Base-by-base conservation (phyloP, 2,329 filamentous ascomycete species). In the Colletotrichum sp. region DNA sequence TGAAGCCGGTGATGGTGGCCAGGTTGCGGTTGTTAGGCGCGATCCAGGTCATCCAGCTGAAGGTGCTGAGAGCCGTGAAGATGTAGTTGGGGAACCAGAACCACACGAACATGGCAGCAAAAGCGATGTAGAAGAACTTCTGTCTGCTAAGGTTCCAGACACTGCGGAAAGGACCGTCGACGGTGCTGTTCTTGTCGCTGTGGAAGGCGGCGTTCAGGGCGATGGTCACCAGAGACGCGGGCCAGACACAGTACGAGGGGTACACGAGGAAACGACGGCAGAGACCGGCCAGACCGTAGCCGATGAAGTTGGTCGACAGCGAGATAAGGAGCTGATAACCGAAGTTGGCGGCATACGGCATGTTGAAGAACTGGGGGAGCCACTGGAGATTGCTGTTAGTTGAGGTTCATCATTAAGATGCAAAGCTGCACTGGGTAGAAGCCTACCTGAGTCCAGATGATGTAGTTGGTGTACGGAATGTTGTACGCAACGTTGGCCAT, bases 401-500 rank as follows among this genome's bases (percentile, higher is more conserved):
- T 13, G n/a, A 6, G 5, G 3, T 8, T 52, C 44, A 52, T 30
- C 25, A 16, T 39, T 34, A 8, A 8, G 12, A 34, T 39, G 34
- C n/a, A 36, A 27, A 64, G 61, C 29, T 39, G 61, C 32, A 16
- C 34, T 0, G 25, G 25, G 59, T 36, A 64, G 25, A 44, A 44
- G 62, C 49, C 27, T 82, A 85, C 81, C 77, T 88, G 87, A 11
- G 83, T 83, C 84, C 85, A 87, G 72, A 87, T 84, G 65, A 88
- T 86, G 78, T 86, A 84, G 78, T 84, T 82, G 4, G 86, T 87
- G 78, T 88, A 88, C 0, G 86, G 86, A 7, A 82, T 80, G 70
- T 83, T 83, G 78, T 82, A 85, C 25, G 84, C 84, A 16, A 87
- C 88, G 79, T 92, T 91, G 68, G 91, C 88, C 87, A 89, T 89